These are phyloP conservation scores for Colletotrichum higginsianum DNA, from an alignment of 2,329 filamentous ascomycete species.

Conservation along the genomic window DNA sequence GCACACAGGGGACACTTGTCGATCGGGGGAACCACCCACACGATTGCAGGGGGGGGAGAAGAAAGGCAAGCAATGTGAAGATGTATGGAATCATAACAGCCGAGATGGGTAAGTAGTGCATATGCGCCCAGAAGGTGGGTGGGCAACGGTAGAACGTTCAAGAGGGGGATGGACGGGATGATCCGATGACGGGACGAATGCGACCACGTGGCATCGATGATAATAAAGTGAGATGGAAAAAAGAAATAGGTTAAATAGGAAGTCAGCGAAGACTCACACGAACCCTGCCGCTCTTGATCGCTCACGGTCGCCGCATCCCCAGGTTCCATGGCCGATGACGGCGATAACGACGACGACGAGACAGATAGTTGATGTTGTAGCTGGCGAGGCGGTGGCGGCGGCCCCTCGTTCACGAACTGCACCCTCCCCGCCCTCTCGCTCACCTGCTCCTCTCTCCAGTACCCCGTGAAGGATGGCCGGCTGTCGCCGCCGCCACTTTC, in stretches of 20 bases:
- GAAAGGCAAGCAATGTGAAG: background rate
- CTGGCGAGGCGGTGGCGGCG: slow-evolving; percentile 44
- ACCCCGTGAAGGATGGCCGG: slow-evolving; percentile 63
- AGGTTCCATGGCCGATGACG: slow-evolving; percentile 9
- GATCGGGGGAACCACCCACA: slow-evolving; percentile 1
- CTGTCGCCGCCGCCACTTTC: slow-evolving; percentile 37
- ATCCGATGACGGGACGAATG: background rate
- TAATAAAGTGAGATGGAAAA: slow-evolving; percentile 1
- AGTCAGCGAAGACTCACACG: slow-evolving; percentile 26
- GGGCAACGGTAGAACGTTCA: background rate
- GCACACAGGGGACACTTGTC: background rate
- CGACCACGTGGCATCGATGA: background rate
- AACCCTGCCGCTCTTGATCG: slow-evolving; percentile 23
- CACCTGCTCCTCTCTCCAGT: slow-evolving; percentile 62
- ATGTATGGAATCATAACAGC: slow-evolving; percentile 8
- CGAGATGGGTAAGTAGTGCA: slow-evolving; percentile 6
- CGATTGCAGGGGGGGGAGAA: background rate
- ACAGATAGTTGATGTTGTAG: background rate
- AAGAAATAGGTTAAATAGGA: background rate
- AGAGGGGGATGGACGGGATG: too few species aligned
- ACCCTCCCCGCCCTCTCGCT: slow-evolving; percentile 51
- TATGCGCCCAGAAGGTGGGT: background rate
- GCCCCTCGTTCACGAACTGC: slow-evolving; percentile 54
- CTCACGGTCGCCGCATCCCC: background rate
- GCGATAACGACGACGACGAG: slow-evolving; percentile 42